Evolutionary conservation across 306 rosid genomes (phyloP).

Genomic region (Lagenaria siceraria): DNA sequence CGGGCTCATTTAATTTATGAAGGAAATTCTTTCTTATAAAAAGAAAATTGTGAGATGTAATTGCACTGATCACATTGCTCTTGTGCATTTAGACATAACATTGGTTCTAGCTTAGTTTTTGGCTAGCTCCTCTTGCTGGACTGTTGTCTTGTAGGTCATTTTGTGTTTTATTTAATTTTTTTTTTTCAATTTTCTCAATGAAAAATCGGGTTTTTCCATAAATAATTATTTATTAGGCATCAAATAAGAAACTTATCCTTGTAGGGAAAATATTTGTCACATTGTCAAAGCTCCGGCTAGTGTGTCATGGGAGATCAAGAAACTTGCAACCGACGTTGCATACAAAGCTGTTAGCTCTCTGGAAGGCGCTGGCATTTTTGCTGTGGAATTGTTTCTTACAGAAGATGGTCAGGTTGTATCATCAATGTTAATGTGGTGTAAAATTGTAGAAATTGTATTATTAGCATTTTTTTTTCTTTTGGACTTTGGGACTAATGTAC

Average conservation of each 20-base stretch:
- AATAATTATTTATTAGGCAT: not conserved
- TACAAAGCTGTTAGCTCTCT: conserved; percentile 67
- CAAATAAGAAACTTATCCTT: conserved; percentile 15
- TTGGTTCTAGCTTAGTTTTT: not conserved
- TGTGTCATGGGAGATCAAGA: conserved; percentile 49
- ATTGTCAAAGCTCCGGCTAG: conserved; percentile 79
- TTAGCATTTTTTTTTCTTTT: not conserved
- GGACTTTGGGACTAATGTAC: not conserved
- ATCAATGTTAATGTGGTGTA: conserved; percentile 8
- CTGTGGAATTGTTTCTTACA: conserved; percentile 83
- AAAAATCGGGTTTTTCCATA: not conserved
- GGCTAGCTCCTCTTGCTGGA: not conserved
- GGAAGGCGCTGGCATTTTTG: conserved; percentile 95
- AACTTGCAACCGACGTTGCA: conserved; percentile 67
- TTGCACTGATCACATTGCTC: not conserved
- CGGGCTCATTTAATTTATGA: not conserved
- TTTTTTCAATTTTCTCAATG: not conserved
- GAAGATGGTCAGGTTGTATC: conserved; percentile 55
- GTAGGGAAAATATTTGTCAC: conserved; percentile 82
- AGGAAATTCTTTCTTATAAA: not conserved
- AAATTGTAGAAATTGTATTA: not conserved
- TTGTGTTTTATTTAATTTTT: not conserved
- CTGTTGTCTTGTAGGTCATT: not conserved
- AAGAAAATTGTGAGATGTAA: not conserved
- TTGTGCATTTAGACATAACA: not conserved